Percentiles rank a stretch among this genome's conserved stretches.
Conservation (phyloP, 495 filamentous ascomycete genomes). For the Neurospora sp. region DNA sequence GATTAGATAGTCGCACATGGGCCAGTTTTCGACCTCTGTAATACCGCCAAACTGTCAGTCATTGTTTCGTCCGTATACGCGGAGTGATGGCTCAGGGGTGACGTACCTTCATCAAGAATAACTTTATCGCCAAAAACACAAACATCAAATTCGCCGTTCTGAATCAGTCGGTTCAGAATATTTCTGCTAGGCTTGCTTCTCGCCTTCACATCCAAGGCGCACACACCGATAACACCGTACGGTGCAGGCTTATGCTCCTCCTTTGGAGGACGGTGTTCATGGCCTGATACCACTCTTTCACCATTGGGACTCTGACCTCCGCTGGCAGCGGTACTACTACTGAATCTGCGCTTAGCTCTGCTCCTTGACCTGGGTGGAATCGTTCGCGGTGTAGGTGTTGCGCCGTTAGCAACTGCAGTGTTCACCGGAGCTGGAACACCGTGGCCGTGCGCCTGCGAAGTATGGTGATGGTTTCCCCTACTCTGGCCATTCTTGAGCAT, state of each 20-base stretch:
- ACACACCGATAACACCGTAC: constrained; percentile 71
- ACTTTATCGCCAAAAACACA: constrained; percentile 98
- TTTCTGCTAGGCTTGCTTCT: constrained; percentile 92
- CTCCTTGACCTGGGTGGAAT: constrained; percentile 56
- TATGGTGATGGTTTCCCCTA: not conserved
- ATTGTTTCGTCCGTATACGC: not conserved
- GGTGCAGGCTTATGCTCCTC: constrained; percentile 42
- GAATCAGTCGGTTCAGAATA: constrained; percentile 82
- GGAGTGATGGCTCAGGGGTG: not conserved
- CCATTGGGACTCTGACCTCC: constrained; percentile 54
- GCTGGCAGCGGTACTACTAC: constrained; percentile 65
- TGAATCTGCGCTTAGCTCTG: constrained; percentile 61
- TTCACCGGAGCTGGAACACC: constrained; percentile 3
- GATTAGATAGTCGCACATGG: constrained; percentile 81
- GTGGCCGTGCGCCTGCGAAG: not conserved
- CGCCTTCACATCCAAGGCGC: constrained; percentile 90
- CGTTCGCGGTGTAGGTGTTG: constrained; percentile 18
- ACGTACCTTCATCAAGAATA: constrained; percentile 81
- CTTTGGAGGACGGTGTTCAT: constrained; percentile 29
- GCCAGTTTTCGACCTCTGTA: constrained; percentile 61
- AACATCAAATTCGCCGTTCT: constrained; percentile 88
- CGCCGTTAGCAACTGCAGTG: constrained; percentile 1
- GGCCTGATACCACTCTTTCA: constrained; percentile 29
- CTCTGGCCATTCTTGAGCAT: constrained; percentile 15
- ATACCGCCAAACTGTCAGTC: constrained; percentile 8